Percentiles rank a stretch among this genome's conserved stretches.
phyloP scores from a whole-genome alignment of 225 moss, liverwort and hornwort species.

The Pleurozium schreberi region DNA sequence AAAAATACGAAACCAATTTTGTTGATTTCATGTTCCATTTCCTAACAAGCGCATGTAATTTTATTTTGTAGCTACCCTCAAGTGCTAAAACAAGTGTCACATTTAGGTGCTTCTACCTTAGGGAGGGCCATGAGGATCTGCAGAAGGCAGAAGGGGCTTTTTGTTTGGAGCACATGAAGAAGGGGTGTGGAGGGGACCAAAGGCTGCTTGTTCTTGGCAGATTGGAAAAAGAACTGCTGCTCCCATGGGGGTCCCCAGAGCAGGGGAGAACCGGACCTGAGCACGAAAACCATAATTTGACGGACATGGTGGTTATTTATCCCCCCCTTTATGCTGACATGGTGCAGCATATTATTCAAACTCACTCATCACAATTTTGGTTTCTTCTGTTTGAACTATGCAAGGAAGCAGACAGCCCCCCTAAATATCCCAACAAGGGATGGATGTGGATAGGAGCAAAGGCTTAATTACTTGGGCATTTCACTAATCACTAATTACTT shows the following conservation, averaged over 20 bases:
- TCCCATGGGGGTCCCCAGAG: neutral
- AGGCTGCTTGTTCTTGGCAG: neutral
- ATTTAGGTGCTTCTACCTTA: no score
- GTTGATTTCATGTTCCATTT: no score
- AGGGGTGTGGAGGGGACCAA: neutral
- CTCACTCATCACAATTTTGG: neutral
- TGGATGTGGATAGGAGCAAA: neutral
- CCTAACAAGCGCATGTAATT: no score
- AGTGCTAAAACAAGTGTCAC: no score
- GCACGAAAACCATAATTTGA: neutral
- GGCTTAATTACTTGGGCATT: neutral
- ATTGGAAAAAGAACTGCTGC: neutral
- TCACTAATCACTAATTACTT: no score
- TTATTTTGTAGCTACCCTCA: no score
- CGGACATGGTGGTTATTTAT: neutral
- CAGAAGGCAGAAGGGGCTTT: neutral
- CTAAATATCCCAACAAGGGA: neutral
- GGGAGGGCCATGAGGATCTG: neutral
- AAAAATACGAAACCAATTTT: no score
- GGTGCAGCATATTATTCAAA: neutral
- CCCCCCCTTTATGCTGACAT: neutral
- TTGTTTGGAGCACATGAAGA: neutral
- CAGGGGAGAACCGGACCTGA: neutral
- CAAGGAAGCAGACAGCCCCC: rapidly evolving
- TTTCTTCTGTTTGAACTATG: neutral